Evolutionary conservation across 805 yeast genomes (phyloP), one percentile per base, ranked within the genome.

Genomic region (Hanseniaspora pseudoguilliermondii): DNA sequence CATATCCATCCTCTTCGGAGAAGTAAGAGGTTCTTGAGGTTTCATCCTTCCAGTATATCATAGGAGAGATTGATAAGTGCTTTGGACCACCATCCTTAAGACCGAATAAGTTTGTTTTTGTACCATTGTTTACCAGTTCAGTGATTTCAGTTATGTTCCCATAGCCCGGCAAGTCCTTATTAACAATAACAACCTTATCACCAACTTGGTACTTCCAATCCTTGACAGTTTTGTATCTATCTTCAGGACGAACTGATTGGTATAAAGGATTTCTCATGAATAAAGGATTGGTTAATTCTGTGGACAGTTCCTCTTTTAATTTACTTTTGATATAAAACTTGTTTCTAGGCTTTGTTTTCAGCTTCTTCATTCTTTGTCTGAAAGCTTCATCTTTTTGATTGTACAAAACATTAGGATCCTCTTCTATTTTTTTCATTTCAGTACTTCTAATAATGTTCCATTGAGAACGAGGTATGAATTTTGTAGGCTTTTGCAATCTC

Each of bases 141-240:
- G 46, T 40, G 29, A 51, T n/a, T 38, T 51, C 44, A 58, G 77
- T 74, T 11, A 91, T 78, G 55, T 78, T 78, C 9, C 91, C 81
- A 15, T 89, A 75, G 2, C 49, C 50, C 21, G 47, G 80, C 63
- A 78, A 76, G 48, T 76, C 74, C 20, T 97, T 97, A 52, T 75
- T 76, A 29, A 80, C 73, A 27, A 88, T 74, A 65, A 87, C 77
- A 2, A 86, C 95, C 59, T 83, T 73, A 69, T 87, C 96, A 21
- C 95, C 95, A 23, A 79, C 80, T 47, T 82, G 73, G 60, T 79
- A 81, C 48, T 79, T 82, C 73, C 84, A 76, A 47, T 83, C 76
- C 58, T 73, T 71, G 46, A 70, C 74, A 16, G 72, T 71, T 61
- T 75, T 75, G 27, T 64, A 69, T 23, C 57, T 51, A n/a, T 69